Evolutionary conservation across 805 yeast species (phyloP), one percentile per base, ranked within the genome.

Genomic region (Saccharomycopsis malanga): DNA sequence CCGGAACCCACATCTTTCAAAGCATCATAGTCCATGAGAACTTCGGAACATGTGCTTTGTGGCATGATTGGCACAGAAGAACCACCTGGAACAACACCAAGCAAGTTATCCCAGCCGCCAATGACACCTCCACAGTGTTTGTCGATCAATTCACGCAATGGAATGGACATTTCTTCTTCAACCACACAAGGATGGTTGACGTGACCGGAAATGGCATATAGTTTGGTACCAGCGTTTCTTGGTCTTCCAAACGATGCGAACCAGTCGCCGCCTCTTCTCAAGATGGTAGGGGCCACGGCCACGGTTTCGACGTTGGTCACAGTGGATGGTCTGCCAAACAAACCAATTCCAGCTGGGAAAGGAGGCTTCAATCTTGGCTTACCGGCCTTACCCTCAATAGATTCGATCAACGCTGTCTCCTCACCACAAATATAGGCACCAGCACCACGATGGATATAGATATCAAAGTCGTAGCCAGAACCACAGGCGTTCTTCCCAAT

Each of bases 381-480:
- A 56, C 95, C 95, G 49, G 93, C 94, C 67, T 87, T 87, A 58
- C 95, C 95, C 69, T 87, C 95, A 46, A 87, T 71, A 3, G 89
- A 81, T 70, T 87, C 95, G 61, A 87, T 85, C 62, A 87, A 70
- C 4, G 94, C 88, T 37, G 95, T 87, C 68, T 87, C 95, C 68
- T 87, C 95, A 59, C 95, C 95, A 68, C 95, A 87, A 44, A 87
- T 76, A 66, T 87, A 87, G 9, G 95, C 95, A 54, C 95, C 95
- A 87, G 84, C 84, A 56, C 95, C 95, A 62, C 95, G 79, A 69
- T 87, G 95, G 57, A 87, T 75, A 64, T 73, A 87, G 41, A 87
- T 78, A 63, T 87, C 95, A 59, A 85, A 86, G 58, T 78, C 80
- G 65, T 79, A 87, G 44, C 95, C 95, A 1, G 88, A 76, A 17